Evolutionary conservation across 2,329 filamentous ascomycete genomes (phyloP).

Genomic region (Diaporthe citrichinensis): DNA sequence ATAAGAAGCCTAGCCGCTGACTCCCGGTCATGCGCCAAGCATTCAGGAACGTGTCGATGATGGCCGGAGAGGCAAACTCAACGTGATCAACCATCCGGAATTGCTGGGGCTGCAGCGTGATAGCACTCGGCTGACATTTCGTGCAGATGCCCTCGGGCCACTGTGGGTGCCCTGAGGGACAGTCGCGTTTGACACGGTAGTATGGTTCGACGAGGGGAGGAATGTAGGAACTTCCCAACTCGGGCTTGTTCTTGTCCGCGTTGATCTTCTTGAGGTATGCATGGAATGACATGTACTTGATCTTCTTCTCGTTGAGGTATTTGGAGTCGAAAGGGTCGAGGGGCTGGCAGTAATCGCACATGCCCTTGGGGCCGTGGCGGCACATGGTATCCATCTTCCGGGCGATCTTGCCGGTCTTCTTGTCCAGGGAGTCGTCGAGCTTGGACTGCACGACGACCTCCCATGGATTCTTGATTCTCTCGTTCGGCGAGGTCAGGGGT

Average conservation of each 20-base stretch:
- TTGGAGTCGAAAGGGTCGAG: constrained; percentile 92
- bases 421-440: constrained; percentile 89
- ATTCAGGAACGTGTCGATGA: constrained; percentile 92
- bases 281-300: constrained; percentile 98
- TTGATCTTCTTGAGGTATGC: constrained; percentile 96
- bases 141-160: constrained; percentile 98
- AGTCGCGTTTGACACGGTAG: constrained; percentile 89
- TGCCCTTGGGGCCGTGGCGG: constrained; percentile 94
- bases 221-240: constrained; percentile 94
- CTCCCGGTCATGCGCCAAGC: constrained; percentile 90
- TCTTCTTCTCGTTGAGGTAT: constrained; percentile 95
- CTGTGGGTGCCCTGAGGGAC: constrained; percentile 90
- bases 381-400: constrained; percentile 87
- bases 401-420: constrained; percentile 89
- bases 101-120: constrained; percentile 91
- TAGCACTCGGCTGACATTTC: constrained; percentile 97
- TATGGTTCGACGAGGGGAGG: constrained; percentile 94
- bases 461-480: constrained; percentile 89
- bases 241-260: constrained; percentile 94
- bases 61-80: constrained; percentile 87
- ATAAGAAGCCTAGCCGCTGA: constrained; percentile 91
- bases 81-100: constrained; percentile 99
- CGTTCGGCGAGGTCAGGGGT: constrained; percentile 67
- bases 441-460: constrained; percentile 90
- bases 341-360: constrained; percentile 99